Conservation (phyloP, 768 basidiomycete genomes). For the Leccinum truebloodii region DNA sequence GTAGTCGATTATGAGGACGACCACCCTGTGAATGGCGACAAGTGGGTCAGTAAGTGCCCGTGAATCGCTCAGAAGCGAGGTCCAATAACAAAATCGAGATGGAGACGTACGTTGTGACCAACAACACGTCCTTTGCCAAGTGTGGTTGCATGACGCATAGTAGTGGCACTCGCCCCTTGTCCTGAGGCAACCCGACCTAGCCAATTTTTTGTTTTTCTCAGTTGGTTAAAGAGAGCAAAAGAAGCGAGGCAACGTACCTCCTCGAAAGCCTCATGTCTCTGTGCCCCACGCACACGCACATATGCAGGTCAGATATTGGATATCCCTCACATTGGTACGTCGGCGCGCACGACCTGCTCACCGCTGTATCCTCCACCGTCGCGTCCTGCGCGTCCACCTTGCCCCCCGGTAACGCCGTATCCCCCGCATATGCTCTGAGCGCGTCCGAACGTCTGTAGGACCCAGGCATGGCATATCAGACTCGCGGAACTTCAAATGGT, state of each 20-base stretch:
- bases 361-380: constrained; percentile 79
- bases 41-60: not conserved
- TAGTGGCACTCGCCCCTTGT: constrained; percentile 67
- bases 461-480: too few relatives aligned
- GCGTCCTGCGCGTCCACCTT: constrained; percentile 70
- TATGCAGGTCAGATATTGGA: not conserved
- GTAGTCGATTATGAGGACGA: constrained; percentile 82
- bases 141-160: constrained; percentile 82
- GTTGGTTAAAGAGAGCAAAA: not conserved
- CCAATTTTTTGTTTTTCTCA: not conserved
- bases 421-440: constrained; percentile 78
- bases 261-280: constrained; percentile 90
- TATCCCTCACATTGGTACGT: too few relatives aligned
- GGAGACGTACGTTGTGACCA: constrained; percentile 79
- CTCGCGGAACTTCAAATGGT: too few relatives aligned
- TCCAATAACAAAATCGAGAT: not conserved
- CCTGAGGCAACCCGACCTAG: constrained; percentile 82
- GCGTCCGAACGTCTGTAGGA: constrained; percentile 64
- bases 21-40: constrained; percentile 52
- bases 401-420: constrained; percentile 88
- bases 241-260: constrained; percentile 52
- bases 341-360: constrained; percentile 28
- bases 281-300: not conserved
- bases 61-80: not conserved
- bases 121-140: constrained; percentile 63